These are phyloP conservation scores for Isabelozyma heimii DNA, from an alignment of 805 yeast species.

Conservation along the genomic window DNA sequence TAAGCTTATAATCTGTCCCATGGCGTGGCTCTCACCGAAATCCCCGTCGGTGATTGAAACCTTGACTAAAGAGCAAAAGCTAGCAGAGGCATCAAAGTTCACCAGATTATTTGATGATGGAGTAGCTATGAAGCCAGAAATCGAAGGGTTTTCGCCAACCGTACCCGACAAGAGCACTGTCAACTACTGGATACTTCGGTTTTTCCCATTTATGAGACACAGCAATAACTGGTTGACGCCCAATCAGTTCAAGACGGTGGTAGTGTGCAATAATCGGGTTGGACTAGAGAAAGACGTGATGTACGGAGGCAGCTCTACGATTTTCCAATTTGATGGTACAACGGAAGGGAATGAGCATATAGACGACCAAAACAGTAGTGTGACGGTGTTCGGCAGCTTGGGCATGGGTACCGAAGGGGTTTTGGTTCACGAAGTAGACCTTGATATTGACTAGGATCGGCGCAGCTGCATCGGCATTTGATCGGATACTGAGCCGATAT, in stretches of 20 bases:
- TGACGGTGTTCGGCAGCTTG: slow-evolving; percentile 52
- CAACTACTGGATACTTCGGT: slow-evolving; percentile 73
- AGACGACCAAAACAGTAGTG: slow-evolving; percentile 48
- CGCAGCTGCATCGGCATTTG: no score
- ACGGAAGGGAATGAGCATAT: slow-evolving; percentile 19
- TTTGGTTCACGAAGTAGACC: slow-evolving; percentile 54
- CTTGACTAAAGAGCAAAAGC: slow-evolving; percentile 10
- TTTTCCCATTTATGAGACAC: slow-evolving; percentile 58
- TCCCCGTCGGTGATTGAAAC: slow-evolving; percentile 38
- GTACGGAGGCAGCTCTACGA: slow-evolving; percentile 66
- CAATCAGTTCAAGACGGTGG: slow-evolving; percentile 20
- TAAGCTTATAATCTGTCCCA: slow-evolving; percentile 68
- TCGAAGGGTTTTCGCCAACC: slow-evolving; percentile 16
- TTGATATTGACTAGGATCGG: slow-evolving; percentile 12
- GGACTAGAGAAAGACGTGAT: slow-evolving; percentile 73
- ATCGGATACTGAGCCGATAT: no score
- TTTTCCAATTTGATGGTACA: slow-evolving; percentile 44
- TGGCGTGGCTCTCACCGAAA: slow-evolving; percentile 74
- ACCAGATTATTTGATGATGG: slow-evolving; percentile 3
- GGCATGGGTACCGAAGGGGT: slow-evolving; percentile 69
- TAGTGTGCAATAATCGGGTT: slow-evolving; percentile 65
- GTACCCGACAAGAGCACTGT: slow-evolving; percentile 49
- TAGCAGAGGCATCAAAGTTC: slow-evolving; percentile 6
- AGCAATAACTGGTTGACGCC: slow-evolving; percentile 20
- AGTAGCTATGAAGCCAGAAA: not conserved